Base-by-base conservation (phyloP, 2,329 filamentous ascomycete species). In the Epicoccum nigrum region DNA sequence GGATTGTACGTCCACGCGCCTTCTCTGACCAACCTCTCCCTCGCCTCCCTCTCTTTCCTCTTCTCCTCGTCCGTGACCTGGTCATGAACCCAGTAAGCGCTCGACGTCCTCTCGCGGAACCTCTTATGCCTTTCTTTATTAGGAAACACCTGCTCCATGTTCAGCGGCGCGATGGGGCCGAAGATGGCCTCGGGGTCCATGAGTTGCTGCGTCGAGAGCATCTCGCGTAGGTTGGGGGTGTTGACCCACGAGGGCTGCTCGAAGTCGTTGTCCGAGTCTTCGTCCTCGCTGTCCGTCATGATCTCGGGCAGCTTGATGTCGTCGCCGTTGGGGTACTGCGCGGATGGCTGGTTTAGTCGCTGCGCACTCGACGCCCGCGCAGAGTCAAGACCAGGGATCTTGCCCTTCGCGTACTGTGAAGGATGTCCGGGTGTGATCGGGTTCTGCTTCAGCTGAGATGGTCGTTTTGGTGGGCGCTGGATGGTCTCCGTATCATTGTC, bases 291-390 rank as follows among this genome's bases (percentile, higher is more conserved):
- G 69, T 99, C 95, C 1, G 94, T 97, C 58, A 92, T 86, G 62
- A 99, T 97, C 62, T 99, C 94, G 0, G 94, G 93, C 3, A 99
- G 84, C 60, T 94, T 88, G 65, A 99, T 97, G 43, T 83, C 84
- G 52, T 99, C 94, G 54, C 92, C 91, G 62, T 91, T 93, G 55
- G 88, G 89, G 75, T 95, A 96, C 44, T 90, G 85, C 1, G 89
- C 87, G 64, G 88, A 89, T 1, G 61, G 42, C 15, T 50, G 46
- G n/a, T 41, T 44, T 51, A 79, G 78, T 1, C 60, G 56, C n/a
- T n/a, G n/a, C 11, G 85, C 86, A 86, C 51, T 76, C 74, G 62
- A 60, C 41, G 59, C 49, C 27, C 62, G 64, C n/a, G 65, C 78
- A 53, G 84, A 85, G 16, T 92, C 83, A 6, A 91, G 91, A 68